Base-by-base conservation (phyloP, 805 yeast genomes). In the Myxozyma kluyveri region DNA sequence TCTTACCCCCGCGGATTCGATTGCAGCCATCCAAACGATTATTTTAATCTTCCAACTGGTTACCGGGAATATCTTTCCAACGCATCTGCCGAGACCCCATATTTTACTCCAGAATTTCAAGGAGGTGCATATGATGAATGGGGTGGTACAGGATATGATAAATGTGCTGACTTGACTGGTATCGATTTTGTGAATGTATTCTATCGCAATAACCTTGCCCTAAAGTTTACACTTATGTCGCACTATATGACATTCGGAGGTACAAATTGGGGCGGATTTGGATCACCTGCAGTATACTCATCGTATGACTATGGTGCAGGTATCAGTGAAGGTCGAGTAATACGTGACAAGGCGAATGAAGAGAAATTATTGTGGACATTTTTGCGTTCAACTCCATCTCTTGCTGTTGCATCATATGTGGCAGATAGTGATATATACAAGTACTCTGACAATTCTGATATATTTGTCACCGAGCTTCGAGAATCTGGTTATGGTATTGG, bases 231-330 rank as follows among this genome's bases (percentile, higher is more conserved):
- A 14, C 26, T 48, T 46, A 43, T 52, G 22, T 52, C 56, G 36
- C 45, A 38, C 10, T 43, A 52, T 26, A 49, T 52, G 52, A 27
- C 35, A n/a, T 37, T 33, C 7, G 56, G 56, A 14, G 56, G 56
- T 17, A 48, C 56, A n/a, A 52, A 49, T 26, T 52, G 56, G 56
- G 56, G 56, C 3, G 50, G 47, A 9, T 35, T 52, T 22, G 56
- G 49, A 3, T 36, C 49, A 3, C 53, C 56, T n/a, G 46, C 32
- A 3, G 49, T 48, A 9, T 52, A 52, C 31, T 26, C 56, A 4
- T 52, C 56, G 21, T 52, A 45, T 41, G 56, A 52, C 41, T 48
- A 49, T 44, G 53, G 49, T 12, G 49, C 56, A 6, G 49, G 53
- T 3, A 52, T 52, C 12, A 35, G 50, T 18, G 56, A 52, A 37